Percentiles rank a stretch among this genome's conserved stretches.
Evolutionary conservation across 2,329 filamentous ascomycete species (phyloP).

Genomic region (Penicillium sp.): DNA sequence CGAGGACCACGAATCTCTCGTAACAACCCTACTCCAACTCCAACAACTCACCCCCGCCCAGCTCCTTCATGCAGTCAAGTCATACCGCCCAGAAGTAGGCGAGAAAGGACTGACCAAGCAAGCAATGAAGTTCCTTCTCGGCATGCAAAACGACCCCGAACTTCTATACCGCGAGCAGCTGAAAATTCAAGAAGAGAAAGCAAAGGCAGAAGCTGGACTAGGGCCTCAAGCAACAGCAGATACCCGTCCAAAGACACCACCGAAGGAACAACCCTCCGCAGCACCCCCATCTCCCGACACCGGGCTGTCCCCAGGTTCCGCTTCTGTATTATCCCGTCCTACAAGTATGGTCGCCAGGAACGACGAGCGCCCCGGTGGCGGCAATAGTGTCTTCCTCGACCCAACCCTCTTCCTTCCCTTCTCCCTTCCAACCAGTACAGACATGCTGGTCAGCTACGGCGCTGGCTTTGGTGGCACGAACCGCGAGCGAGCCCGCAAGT

Average conservation of each 20-base stretch:
- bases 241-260: slow-evolving; percentile 32
- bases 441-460: slow-evolving; percentile 95
- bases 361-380: slow-evolving; percentile 28
- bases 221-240: slow-evolving; percentile 11
- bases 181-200: slow-evolving; percentile 32
- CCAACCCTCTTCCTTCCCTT: slow-evolving; percentile 92
- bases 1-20: slow-evolving; percentile 83
- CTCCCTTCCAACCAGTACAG: slow-evolving; percentile 88
- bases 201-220: slow-evolving; percentile 18
- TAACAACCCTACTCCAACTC: slow-evolving; percentile 85
- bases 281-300: slow-evolving; percentile 21
- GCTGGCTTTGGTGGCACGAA: slow-evolving; percentile 93
- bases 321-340: slow-evolving; percentile 25
- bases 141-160: slow-evolving; percentile 72
- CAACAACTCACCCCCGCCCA: slow-evolving; percentile 82
- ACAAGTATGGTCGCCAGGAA: slow-evolving; percentile 18
- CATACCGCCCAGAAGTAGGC: slow-evolving; percentile 91
- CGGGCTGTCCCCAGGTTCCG: slow-evolving; percentile 23
- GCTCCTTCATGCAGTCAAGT: slow-evolving; percentile 84
- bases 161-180: slow-evolving; percentile 48
- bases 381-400: slow-evolving; percentile 66
- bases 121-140: slow-evolving; percentile 79
- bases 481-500: slow-evolving; percentile 86
- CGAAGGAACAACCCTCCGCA: slow-evolving; percentile 17
- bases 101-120: slow-evolving; percentile 88